phyloP scores from a whole-genome alignment of 805 yeast species.

The Spathaspora girioi region DNA sequence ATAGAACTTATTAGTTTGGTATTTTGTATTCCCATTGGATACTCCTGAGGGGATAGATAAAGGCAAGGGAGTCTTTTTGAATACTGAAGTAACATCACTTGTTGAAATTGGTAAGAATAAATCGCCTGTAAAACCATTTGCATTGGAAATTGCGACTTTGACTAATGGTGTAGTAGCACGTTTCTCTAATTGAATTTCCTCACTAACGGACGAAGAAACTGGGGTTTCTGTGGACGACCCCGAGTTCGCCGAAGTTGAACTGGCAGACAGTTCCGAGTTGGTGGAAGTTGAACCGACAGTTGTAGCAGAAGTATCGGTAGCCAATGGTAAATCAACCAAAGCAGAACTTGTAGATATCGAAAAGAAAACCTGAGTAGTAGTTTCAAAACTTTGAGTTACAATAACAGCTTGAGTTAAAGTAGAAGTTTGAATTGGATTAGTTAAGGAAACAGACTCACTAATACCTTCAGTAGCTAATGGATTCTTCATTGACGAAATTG shows the following conservation, averaged over 20 bases:
- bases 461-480: conserved; percentile 4
- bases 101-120: conserved; percentile 47
- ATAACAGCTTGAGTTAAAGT: conserved; percentile 2
- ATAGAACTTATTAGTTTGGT: conserved; percentile 76
- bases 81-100: conserved; percentile 29
- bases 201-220: not conserved
- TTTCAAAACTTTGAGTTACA: conserved; percentile 3
- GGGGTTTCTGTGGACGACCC: not conserved
- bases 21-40: conserved; percentile 38
- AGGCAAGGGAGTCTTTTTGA: conserved; percentile 43
- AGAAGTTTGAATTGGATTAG: conserved; percentile 1
- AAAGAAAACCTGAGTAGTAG: not conserved
- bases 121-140: conserved; percentile 22
- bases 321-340: not conserved
- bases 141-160: conserved; percentile 4
- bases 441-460: not conserved
- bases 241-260: not conserved
- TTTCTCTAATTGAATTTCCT: not conserved
- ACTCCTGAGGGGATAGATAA: conserved; percentile 46
- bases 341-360: not conserved
- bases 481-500: conserved; percentile 3
- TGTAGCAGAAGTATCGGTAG: not conserved
- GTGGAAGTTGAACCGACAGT: not conserved
- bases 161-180: conserved; percentile 2
- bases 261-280: not conserved